phyloP scores from a whole-genome alignment of 2,329 filamentous ascomycete genomes.

The Aureobasidium leucospermi region DNA sequence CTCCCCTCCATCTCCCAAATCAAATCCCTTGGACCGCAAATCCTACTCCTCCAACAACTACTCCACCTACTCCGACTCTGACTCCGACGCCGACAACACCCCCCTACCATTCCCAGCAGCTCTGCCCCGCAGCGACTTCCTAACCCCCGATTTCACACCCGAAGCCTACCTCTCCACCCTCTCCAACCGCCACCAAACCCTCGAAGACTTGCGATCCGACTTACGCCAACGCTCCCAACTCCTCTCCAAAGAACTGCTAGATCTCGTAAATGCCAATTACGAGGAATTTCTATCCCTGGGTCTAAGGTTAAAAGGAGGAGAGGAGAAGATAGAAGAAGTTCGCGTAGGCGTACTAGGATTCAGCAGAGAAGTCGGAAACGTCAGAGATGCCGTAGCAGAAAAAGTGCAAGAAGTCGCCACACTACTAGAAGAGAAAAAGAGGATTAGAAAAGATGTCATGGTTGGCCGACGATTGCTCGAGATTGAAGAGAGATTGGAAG shows the following conservation, averaged over 20 bases:
- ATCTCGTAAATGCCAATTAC: constrained; percentile 94
- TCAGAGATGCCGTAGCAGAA: constrained; percentile 58
- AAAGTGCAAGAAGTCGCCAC: constrained; percentile 56
- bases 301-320: constrained; percentile 72
- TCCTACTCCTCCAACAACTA: constrained; percentile 30
- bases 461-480: constrained; percentile 57
- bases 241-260: constrained; percentile 78
- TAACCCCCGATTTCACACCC: constrained; percentile 69
- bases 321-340: constrained; percentile 86
- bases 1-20: constrained; percentile 16
- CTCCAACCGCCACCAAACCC: constrained; percentile 83
- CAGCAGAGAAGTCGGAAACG: constrained; percentile 67
- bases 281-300: constrained; percentile 83
- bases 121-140: constrained; percentile 75
- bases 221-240: constrained; percentile 71
- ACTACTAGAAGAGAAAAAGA: constrained; percentile 59
- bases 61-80: constrained; percentile 33
- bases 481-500: constrained; percentile 54
- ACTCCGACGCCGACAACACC: constrained; percentile 49
- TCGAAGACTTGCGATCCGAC: constrained; percentile 85
- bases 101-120: constrained; percentile 83
- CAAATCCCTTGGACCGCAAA: constrained; percentile 21
- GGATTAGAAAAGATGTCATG: constrained; percentile 58
- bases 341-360: constrained; percentile 82
- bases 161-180: constrained; percentile 76